Conservation (phyloP, 1,284 basidiomycete genomes). For the Marasmius oreades region DNA sequence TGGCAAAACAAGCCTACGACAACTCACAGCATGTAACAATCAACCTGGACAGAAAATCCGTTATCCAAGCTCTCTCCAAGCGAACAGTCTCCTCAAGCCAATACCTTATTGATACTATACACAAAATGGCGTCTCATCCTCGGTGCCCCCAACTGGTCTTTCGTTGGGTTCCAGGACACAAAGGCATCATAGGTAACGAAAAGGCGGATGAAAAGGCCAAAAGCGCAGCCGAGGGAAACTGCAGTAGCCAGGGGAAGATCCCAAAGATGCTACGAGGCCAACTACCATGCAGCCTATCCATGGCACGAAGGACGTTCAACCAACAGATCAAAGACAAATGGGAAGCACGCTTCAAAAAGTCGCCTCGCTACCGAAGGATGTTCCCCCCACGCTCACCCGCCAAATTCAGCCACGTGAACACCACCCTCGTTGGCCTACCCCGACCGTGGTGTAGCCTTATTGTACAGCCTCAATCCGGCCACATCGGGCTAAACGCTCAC, state of each 20-base stretch:
- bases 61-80: not conserved
- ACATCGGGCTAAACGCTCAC: constrained; percentile 18
- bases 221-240: constrained; percentile 18
- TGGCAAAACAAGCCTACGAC: constrained; percentile 7
- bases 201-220: constrained; percentile 25
- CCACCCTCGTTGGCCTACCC: constrained; percentile 14
- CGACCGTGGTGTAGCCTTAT: constrained; percentile 20
- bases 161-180: constrained; percentile 24
- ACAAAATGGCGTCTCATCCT: not conserved
- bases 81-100: constrained; percentile 1
- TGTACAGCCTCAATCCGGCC: constrained; percentile 22
- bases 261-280: constrained; percentile 13
- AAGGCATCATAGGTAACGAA: constrained; percentile 22
- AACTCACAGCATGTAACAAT: not conserved
- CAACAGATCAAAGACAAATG: not conserved
- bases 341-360: not conserved
- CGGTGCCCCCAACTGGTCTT: constrained; percentile 1
- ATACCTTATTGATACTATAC: constrained; percentile 19
- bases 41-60: constrained; percentile 1
- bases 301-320: not conserved
- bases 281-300: not conserved
- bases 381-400: not conserved
- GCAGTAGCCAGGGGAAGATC: constrained; percentile 3
- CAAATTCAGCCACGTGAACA: constrained; percentile 3
- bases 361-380: not conserved